phyloP scores from a whole-genome alignment of 2,329 filamentous ascomycete genomes.

The Colletotrichum lindemuthianum region DNA sequence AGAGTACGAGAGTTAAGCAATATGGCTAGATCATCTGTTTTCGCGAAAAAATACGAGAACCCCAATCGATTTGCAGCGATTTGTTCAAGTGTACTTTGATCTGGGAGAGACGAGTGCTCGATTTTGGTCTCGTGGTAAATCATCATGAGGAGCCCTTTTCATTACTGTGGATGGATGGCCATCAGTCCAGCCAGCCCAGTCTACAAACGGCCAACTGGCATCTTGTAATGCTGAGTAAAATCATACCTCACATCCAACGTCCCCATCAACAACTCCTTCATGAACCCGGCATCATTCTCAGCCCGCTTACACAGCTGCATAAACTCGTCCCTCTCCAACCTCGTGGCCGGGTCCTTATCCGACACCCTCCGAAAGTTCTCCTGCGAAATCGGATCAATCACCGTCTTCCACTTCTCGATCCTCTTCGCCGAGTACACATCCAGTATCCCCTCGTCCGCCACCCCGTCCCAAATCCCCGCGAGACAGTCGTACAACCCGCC shows the following conservation, averaged over 20 bases:
- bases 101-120: no score
- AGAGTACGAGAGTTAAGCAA: no score
- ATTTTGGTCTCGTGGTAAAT: no score
- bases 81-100: no score
- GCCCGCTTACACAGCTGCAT: slow-evolving; percentile 50
- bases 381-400: slow-evolving; percentile 55
- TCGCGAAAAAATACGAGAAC: no score
- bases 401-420: slow-evolving; percentile 55
- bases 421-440: slow-evolving; percentile 58
- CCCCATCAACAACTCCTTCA: slow-evolving; percentile 48
- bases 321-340: slow-evolving; percentile 43
- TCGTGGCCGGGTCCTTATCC: slow-evolving; percentile 51
- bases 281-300: slow-evolving; percentile 45
- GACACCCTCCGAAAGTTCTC: slow-evolving; percentile 56
- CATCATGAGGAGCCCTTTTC: no score
- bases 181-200: background rate
- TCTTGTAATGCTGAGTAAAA: slow-evolving; percentile 56
- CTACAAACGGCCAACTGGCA: background rate
- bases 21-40: no score
- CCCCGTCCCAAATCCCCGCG: slow-evolving; percentile 54
- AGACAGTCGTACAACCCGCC: slow-evolving; percentile 71
- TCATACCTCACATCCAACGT: slow-evolving; percentile 53
- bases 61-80: no score
- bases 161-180: no score
- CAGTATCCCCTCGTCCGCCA: slow-evolving; percentile 54